Base-by-base conservation (phyloP, 306 rosid species). In the Rosa rugosa region DNA sequence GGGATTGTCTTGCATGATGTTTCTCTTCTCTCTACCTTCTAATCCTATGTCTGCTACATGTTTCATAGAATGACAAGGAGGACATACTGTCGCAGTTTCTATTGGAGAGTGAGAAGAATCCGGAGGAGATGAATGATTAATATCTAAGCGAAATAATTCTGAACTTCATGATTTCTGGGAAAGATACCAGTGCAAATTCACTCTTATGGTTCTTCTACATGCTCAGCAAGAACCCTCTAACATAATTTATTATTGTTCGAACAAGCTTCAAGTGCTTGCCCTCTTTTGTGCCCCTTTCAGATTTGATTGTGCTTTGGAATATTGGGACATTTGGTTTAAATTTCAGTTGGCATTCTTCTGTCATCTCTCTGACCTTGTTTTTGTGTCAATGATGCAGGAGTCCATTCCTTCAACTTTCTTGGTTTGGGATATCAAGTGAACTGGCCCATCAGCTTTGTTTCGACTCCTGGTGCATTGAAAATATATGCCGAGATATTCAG, bases 341-440 rank as follows among this genome's bases (percentile, higher is more conserved):
- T 31, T 23, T 51, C 23, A 17, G 20, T 34, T 20, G 36, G 25
- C 12, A 72, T 53, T 25, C 1, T 45, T 17, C 5, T 31, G 2
- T n/a, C 34, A 59, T 23, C 56, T 42, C 23, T 75, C 34, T 72
- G 62, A 68, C 63, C 75, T 36, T 77, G 34, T 77, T 82, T 27
- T 27, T 27, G 27, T 83, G n/a, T 74, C 46, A 76, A 80, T 45
- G 57, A 79, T 87, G 91, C 92, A 94, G 99, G 96, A 56, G 90
- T 95, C 67, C 92, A 81, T 87, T 88, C 99, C 69, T 95, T 95
- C 70, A 94, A 92, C 85, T 95, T 95, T 88, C 79, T 95, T 81
- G 98, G 98, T 84, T 80, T 95, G 99, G n/a, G 99, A 79, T 95
- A 92, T 85, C 90, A 80, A 20, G 97, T 92, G 81, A 90, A 92